Percentiles rank a stretch among this genome's conserved stretches.
Conservation (phyloP, 2,329 filamentous ascomycete genomes). For the Albophoma yamanashiensis region DNA sequence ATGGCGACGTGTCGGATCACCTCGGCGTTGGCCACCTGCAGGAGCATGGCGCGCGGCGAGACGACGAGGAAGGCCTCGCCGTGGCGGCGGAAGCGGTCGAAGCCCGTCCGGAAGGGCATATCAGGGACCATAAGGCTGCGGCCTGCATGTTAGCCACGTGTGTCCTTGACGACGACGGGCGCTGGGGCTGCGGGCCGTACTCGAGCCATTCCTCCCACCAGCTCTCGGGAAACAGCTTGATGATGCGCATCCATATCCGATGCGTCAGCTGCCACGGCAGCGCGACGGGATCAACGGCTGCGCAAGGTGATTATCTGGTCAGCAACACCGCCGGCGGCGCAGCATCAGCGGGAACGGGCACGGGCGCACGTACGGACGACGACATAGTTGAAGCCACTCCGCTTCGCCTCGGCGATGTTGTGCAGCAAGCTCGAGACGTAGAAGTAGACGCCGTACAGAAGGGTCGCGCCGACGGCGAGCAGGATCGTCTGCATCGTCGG, state of each 20-base stretch:
- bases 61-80: slow-evolving; percentile 58
- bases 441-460: slow-evolving; percentile 22
- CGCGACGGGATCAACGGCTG: slow-evolving; percentile 40
- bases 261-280: slow-evolving; percentile 45
- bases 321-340: background rate
- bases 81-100: slow-evolving; percentile 45
- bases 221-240: slow-evolving; percentile 41
- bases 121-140: slow-evolving; percentile 45
- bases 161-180: background rate
- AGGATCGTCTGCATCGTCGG: slow-evolving; percentile 21
- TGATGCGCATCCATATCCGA: slow-evolving; percentile 41
- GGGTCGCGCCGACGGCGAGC: slow-evolving; percentile 19
- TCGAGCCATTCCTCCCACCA: slow-evolving; percentile 49
- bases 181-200: slow-evolving; percentile 27
- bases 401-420: slow-evolving; percentile 40
- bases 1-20: slow-evolving; percentile 54
- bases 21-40: slow-evolving; percentile 53
- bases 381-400: slow-evolving; percentile 40
- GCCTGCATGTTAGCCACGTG: slow-evolving; percentile 3
- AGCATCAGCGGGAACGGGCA: background rate
- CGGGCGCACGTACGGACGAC: slow-evolving; percentile 36
- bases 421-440: slow-evolving; percentile 22
- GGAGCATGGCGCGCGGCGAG: slow-evolving; percentile 38
- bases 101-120: slow-evolving; percentile 45
- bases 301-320: background rate